A percentile compares a stretch with the other conserved stretches of the same genome.
phyloP scores from a whole-genome alignment of 257 asterid genomes.

The Thymus quinquecostatus region DNA sequence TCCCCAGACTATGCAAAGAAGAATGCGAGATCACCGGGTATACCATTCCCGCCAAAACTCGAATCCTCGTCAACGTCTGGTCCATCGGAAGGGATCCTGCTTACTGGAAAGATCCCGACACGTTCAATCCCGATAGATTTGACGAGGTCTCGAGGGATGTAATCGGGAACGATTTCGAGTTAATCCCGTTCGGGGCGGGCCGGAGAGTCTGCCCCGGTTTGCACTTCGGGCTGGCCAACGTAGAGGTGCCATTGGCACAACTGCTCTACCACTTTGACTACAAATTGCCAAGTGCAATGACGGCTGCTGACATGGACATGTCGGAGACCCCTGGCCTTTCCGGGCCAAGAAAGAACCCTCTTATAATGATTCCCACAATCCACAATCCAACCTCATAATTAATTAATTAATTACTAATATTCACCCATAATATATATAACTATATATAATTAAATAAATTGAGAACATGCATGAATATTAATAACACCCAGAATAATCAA shows the following conservation, averaged over 20 bases:
- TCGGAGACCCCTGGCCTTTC: no score
- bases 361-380: no score
- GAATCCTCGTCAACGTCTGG: slow-evolving; percentile 32
- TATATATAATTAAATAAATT: no score
- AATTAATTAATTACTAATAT: no score
- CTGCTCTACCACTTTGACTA: slow-evolving; percentile 28
- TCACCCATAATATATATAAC: no score
- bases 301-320: background rate
- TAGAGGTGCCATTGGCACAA: slow-evolving; percentile 31
- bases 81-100: slow-evolving; percentile 40
- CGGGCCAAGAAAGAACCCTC: no score
- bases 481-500: no score
- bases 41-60: slow-evolving; percentile 30
- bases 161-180: slow-evolving; percentile 14
- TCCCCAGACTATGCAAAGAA: slow-evolving; percentile 37
- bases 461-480: no score
- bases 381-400: no score
- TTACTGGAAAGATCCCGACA: no score
- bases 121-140: slow-evolving; percentile 40
- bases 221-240: slow-evolving; percentile 16
- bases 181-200: slow-evolving; percentile 42
- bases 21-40: slow-evolving; percentile 32
- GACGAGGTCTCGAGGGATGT: background rate
- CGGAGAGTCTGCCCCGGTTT: slow-evolving; percentile 38
- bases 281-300: slow-evolving; percentile 24